A percentile compares a stretch with the other conserved stretches of the same genome.
phyloP scores from a whole-genome alignment of 495 filamentous ascomycete species.

The Neurospora intermedia region DNA sequence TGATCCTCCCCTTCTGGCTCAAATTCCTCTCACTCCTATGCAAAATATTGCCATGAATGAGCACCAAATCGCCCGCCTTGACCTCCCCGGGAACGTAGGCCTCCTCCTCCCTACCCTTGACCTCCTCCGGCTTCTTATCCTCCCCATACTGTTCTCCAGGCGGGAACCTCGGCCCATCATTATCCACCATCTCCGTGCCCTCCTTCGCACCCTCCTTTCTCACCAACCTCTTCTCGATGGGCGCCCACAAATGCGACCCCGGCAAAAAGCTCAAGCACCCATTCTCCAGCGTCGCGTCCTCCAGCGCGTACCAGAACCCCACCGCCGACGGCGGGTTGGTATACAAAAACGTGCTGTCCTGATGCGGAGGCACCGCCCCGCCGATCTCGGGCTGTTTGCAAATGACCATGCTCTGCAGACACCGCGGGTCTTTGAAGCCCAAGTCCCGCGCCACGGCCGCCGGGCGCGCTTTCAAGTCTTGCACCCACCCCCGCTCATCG shows the following conservation, averaged over 20 bases:
- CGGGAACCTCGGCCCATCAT: constrained; percentile 31
- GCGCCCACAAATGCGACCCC: constrained; percentile 61
- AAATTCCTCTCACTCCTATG: constrained; percentile 93
- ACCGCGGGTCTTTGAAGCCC: constrained; percentile 59
- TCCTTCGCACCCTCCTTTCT: constrained; percentile 36
- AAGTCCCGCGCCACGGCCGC: constrained; percentile 59
- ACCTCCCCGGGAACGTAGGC: constrained; percentile 65
- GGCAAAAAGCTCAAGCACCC: constrained; percentile 77
- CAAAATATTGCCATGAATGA: constrained; percentile 93
- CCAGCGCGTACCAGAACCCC: constrained; percentile 91
- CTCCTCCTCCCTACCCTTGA: constrained; percentile 6
- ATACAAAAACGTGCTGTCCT: constrained; percentile 87
- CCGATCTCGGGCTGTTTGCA: constrained; percentile 97
- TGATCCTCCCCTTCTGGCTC: constrained; percentile 75
- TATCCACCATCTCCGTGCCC: constrained; percentile 43
- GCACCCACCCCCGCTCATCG: constrained; percentile 8
- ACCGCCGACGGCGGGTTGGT: constrained; percentile 84
- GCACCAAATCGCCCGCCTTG: constrained; percentile 75
- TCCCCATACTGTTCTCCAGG: constrained; percentile 30
- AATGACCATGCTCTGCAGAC: constrained; percentile 91
- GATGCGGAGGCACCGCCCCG: constrained; percentile 75
- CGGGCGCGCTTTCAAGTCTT: constrained; percentile 18
- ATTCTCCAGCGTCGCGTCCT: constrained; percentile 77
- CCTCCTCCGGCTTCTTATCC: constrained; percentile 4
- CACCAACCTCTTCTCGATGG: constrained; percentile 63